phyloP scores from a whole-genome alignment of 2,329 filamentous ascomycete species.

The Stachybotrys chartarum region DNA sequence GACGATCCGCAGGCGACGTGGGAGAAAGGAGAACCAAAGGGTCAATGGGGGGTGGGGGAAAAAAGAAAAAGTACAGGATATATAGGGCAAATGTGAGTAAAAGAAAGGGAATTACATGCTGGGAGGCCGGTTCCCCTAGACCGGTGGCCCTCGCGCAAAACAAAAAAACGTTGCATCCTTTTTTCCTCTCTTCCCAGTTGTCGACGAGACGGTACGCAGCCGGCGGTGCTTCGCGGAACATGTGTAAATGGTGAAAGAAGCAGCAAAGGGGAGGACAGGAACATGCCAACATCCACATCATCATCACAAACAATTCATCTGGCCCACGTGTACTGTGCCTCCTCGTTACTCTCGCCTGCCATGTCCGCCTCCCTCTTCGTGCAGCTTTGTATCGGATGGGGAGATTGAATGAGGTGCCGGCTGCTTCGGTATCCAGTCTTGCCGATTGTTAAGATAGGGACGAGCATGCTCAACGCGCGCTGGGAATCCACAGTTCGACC shows the following conservation, averaged over 20 bases:
- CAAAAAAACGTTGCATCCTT: background rate
- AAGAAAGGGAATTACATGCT: slow-evolving; percentile 2
- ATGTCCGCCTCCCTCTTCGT: background rate
- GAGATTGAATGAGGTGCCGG: background rate
- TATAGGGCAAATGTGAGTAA: background rate
- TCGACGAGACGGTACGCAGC: background rate
- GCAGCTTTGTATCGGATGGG: background rate
- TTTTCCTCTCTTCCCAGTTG: background rate
- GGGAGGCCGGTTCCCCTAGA: background rate
- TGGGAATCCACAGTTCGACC: background rate
- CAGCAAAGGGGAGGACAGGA: background rate
- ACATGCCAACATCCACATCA: background rate
- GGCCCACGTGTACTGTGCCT: background rate
- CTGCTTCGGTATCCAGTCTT: background rate
- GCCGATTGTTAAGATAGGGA: background rate
- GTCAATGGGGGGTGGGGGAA: background rate
- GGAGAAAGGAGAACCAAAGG: background rate
- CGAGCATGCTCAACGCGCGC: background rate
- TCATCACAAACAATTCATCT: background rate
- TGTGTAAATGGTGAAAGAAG: background rate
- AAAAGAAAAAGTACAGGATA: background rate
- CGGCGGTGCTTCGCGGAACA: background rate
- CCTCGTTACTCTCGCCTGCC: background rate
- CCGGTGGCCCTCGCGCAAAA: background rate
- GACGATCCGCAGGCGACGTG: background rate